Evolutionary conservation across 805 yeast species (phyloP).

Genomic region (Kodamaea fukazawae): DNA sequence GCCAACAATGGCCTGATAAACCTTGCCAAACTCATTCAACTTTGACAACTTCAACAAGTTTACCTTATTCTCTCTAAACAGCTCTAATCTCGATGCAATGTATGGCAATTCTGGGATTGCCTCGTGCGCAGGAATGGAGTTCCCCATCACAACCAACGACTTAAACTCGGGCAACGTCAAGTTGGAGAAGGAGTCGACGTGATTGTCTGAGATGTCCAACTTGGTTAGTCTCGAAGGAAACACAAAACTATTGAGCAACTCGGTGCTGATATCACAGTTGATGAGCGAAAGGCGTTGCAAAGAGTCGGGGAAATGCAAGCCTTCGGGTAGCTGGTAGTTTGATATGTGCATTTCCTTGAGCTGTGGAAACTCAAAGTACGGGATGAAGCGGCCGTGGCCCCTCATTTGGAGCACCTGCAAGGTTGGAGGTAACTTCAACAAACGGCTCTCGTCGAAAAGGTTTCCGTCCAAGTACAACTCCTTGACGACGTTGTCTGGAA

Average conservation of each 20-base stretch:
- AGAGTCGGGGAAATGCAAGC: neutral
- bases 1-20: neutral
- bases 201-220: slow-evolving; percentile 1
- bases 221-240: slow-evolving; percentile 1
- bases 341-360: too few species aligned
- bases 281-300: neutral
- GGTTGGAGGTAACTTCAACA: neutral
- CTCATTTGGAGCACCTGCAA: neutral
- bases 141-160: neutral
- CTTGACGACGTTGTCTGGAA: neutral
- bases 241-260: neutral
- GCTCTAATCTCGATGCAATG: neutral
- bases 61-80: neutral
- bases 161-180: neutral
- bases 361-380: too few species aligned
- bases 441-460: slow-evolving; percentile 1
- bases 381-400: neutral
- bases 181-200: neutral
- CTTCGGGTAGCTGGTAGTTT: neutral
- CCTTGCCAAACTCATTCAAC: neutral
- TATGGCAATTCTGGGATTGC: neutral
- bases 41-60: neutral
- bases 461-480: slow-evolving; percentile 2
- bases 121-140: slow-evolving; percentile 1
- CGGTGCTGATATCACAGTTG: slow-evolving; percentile 3